Evolutionary conservation across 2,329 filamentous ascomycete genomes (phyloP).

Genomic region (Xylariomycetidae sp.): DNA sequence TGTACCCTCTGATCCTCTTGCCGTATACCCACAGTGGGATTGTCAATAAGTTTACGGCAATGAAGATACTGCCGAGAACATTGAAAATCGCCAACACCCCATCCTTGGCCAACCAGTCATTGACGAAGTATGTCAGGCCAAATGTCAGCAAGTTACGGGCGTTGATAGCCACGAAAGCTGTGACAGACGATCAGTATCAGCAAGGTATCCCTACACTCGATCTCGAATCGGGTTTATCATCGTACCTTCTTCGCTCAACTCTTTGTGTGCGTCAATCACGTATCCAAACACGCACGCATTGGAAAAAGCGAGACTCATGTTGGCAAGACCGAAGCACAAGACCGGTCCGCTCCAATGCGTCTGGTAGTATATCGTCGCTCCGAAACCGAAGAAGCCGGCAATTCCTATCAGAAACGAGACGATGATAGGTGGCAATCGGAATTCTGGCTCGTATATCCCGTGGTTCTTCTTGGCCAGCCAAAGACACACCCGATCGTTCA

Average conservation of each 20-base stretch:
- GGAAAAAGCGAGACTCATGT: conserved; percentile 42
- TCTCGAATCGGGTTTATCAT: background rate
- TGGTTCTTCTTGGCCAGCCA: conserved; percentile 43
- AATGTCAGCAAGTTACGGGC: conserved; percentile 43
- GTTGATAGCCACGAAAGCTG: conserved; percentile 47
- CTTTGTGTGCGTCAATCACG: conserved; percentile 43
- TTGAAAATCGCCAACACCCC: conserved; percentile 32
- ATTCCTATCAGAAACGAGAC: conserved; percentile 35
- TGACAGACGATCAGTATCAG: conserved; percentile 1
- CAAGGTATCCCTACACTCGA: background rate
- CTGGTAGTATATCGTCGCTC: conserved; percentile 37
- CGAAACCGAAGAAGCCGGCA: conserved; percentile 44
- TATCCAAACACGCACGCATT: conserved; percentile 47
- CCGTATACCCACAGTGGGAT: conserved; percentile 46
- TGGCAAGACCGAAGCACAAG: conserved; percentile 43
- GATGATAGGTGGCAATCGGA: conserved; percentile 37
- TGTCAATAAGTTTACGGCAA: conserved; percentile 39
- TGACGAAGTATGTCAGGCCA: conserved; percentile 39
- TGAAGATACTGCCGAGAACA: conserved; percentile 35
- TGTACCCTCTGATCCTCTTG: conserved; percentile 39
- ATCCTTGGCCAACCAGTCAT: conserved; percentile 32
- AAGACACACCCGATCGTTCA: conserved; percentile 40
- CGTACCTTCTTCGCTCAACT: conserved; percentile 37
- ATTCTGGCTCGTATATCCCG: conserved; percentile 52
- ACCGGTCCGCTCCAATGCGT: conserved; percentile 45